Conservation (phyloP, 106 monocot genomes). For the Platanthera zijinensis region DNA sequence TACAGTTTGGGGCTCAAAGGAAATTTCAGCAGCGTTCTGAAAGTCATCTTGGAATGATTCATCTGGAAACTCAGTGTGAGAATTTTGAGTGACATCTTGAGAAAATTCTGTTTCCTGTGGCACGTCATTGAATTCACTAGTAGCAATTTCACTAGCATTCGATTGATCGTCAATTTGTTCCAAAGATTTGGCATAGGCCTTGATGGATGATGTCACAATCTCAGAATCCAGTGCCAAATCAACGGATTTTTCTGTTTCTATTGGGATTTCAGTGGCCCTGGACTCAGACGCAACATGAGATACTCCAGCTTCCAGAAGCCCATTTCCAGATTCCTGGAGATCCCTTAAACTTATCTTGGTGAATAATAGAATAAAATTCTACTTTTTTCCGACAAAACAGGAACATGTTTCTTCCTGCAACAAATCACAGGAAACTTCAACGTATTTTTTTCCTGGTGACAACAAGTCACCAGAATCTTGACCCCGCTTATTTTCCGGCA, state of each 20-base stretch:
- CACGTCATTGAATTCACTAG: not conserved
- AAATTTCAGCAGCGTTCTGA: not conserved
- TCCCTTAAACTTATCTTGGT: not conserved
- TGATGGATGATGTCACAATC: too few relatives aligned
- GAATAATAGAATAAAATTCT: slow-evolving; percentile 1
- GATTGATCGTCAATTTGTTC: not conserved
- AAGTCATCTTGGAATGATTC: not conserved
- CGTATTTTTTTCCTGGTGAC: too few relatives aligned
- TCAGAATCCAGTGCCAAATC: not conserved
- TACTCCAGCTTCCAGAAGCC: not conserved
- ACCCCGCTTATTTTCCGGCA: not conserved
- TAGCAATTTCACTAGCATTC: not conserved
- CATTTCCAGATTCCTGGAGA: too few relatives aligned
- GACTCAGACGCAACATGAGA: not conserved
- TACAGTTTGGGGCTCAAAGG: not conserved
- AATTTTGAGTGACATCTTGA: not conserved
- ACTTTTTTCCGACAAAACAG: not conserved
- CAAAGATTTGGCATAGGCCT: too few relatives aligned
- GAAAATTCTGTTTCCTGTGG: too few relatives aligned
- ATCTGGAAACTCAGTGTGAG: not conserved
- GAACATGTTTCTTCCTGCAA: not conserved
- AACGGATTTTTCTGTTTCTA: not conserved
- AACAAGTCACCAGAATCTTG: not conserved
- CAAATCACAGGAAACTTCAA: not conserved
- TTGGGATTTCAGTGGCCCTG: not conserved